Evolutionary conservation across 495 filamentous ascomycete species (phyloP).

Genomic region (Talaromyces liani): DNA sequence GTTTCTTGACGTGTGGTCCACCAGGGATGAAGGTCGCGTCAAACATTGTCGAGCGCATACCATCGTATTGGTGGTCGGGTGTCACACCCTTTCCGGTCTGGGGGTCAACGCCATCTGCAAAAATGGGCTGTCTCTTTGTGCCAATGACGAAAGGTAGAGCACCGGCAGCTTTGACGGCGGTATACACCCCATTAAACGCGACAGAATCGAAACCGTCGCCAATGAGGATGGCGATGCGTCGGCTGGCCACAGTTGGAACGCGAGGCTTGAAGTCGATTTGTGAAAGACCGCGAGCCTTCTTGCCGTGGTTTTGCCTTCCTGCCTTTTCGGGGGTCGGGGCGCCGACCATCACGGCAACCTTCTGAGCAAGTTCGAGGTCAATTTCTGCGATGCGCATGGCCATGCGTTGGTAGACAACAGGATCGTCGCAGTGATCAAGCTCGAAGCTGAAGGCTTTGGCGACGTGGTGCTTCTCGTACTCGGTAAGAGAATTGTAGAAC

Average conservation of each 20-base stretch:
- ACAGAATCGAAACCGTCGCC: conserved; percentile 72
- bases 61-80: conserved; percentile 77
- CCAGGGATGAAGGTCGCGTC: conserved; percentile 78
- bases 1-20: conserved; percentile 52
- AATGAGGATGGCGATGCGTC: conserved; percentile 70
- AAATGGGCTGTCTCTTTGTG: conserved; percentile 46
- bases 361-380: conserved; percentile 62
- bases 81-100: conserved; percentile 43
- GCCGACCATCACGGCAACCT: conserved; percentile 63
- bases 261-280: conserved; percentile 59
- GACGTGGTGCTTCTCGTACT: conserved; percentile 64
- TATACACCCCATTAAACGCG: conserved; percentile 56
- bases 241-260: conserved; percentile 59
- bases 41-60: conserved; percentile 78
- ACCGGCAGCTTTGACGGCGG: conserved; percentile 49
- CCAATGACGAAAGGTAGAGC: conserved; percentile 71
- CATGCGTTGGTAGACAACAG: conserved; percentile 69
- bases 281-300: conserved; percentile 54
- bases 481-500: conserved; percentile 76
- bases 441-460: conserved; percentile 70
- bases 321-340: conserved; percentile 49
- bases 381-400: conserved; percentile 63
- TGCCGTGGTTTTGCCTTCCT: conserved; percentile 54
- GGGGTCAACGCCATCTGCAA: conserved; percentile 43
- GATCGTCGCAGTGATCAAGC: conserved; percentile 84